phyloP scores from a whole-genome alignment of 805 yeast genomes.

The Saccharomycopsis sp. region DNA sequence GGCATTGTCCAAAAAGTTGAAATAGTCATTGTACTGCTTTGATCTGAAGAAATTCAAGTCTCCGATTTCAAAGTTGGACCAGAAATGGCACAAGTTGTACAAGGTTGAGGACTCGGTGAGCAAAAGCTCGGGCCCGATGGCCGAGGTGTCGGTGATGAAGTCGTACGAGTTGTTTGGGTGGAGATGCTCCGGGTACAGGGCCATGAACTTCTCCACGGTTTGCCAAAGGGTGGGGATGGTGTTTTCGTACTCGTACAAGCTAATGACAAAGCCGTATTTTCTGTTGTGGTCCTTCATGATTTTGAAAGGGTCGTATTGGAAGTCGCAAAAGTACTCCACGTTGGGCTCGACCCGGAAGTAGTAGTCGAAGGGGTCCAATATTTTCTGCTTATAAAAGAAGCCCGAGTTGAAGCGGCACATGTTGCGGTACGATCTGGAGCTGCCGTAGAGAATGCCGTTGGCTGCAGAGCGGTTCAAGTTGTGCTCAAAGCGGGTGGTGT shows the following conservation, averaged over 20 bases:
- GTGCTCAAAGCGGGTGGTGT: slow-evolving; percentile 44
- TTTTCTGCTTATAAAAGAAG: slow-evolving; percentile 70
- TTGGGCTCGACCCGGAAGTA: slow-evolving; percentile 96
- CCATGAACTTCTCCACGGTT: slow-evolving; percentile 54
- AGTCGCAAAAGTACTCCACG: slow-evolving; percentile 81
- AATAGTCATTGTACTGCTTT: slow-evolving; percentile 51
- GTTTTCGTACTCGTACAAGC: slow-evolving; percentile 71
- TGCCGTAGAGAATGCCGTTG: slow-evolving; percentile 53
- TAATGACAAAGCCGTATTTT: slow-evolving; percentile 79
- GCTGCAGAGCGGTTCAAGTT: slow-evolving; percentile 36
- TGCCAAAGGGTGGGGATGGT: slow-evolving; percentile 86
- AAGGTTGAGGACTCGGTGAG: slow-evolving; percentile 40
- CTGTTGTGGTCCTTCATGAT: slow-evolving; percentile 68
- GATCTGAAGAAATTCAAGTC: slow-evolving; percentile 61
- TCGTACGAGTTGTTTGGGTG: slow-evolving; percentile 57
- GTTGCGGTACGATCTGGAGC: slow-evolving; percentile 64
- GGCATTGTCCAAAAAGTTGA: slow-evolving; percentile 50
- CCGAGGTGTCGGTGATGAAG: slow-evolving; percentile 45
- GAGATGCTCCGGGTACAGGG: slow-evolving; percentile 48
- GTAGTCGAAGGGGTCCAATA: slow-evolving; percentile 67
- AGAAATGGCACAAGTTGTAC: slow-evolving; percentile 76
- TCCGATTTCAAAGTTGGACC: slow-evolving; percentile 83
- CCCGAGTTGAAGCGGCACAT: slow-evolving; percentile 97
- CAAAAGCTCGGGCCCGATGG: slow-evolving; percentile 34
- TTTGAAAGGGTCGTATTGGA: slow-evolving; percentile 79